Evolutionary conservation across 2,329 filamentous ascomycete genomes (phyloP), one percentile per base, ranked within the genome.

Genomic region (Fusarium longipes): DNA sequence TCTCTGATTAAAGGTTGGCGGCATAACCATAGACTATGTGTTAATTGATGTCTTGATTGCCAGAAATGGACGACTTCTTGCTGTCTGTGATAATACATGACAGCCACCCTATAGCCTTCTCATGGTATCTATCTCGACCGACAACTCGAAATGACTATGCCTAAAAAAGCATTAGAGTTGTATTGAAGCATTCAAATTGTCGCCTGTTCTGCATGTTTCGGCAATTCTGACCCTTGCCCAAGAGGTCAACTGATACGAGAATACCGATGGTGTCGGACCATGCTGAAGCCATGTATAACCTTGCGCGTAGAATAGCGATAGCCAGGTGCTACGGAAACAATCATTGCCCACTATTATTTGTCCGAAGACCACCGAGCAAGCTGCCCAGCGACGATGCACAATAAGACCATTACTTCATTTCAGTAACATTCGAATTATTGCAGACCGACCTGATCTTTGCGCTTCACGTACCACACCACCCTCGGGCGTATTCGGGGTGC

Each of bases 191-290:
- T 39, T 50, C 44, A 39, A 47, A 33, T 25, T 44, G 25, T 68
- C 56, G 52, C 36, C 59, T 40, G 48, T 51, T 60, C 59, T 45
- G 35, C 42, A 33, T 51, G 25, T 40, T 45, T 48, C 47, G 35
- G 63, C 36, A 43, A 32, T 24, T 40, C 4, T 27, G 25, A 53
- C 50, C 59, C 67, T 49, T 60, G 54, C 39, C 25, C 54, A 39
- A 24, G 35, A 49, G 49, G 42, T 43, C 36, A 22, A 17, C 58
- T 72, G 61, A 57, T 65, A 72, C 70, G 70, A 71, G 33, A 48
- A 40, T 57, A 35, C 35, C 15, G 42, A 47, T 22, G n/a, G 36
- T 51, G 67, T 72, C 70, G 67, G 57, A 12, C 66, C 68, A 72
- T 55, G 10, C 51, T 66, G 57, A 60, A 63, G 59, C 67, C 67